Evolutionary conservation across 176 grass and related monocot species (phyloP), one percentile per base, ranked within the genome.

Genomic region (Phoenix roebelenii): DNA sequence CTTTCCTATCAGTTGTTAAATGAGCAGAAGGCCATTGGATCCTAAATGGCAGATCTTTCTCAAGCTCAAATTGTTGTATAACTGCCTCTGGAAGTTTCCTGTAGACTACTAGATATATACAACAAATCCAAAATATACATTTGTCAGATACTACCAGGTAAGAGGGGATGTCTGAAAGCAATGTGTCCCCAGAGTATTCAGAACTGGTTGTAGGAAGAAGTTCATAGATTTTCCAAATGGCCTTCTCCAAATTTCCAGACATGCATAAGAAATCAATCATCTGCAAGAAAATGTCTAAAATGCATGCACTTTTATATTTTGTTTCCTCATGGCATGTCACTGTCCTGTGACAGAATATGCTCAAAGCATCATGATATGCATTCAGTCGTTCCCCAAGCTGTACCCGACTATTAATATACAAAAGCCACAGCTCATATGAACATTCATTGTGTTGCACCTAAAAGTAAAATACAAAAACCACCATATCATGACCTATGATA

Each of bases 391-490:
- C 81, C 68, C 85, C 84, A 84, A 98, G 67, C 26, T 81, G 77
- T 55, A 88, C 78, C 76, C 93, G 86, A 78, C 93, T 98, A 74
- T 98, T 98, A 80, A 98, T 85, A 77, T 85, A 92, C 87, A 92
- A 85, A 72, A 92, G 81, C 93, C 93, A 98, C 63, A 98, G 74
- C 69, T 98, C 93, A 79, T 89, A 92, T 19, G 87, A 98, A 77
- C 68, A 83, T 77, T 74, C 60, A 53, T 88, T 88, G 79, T 89
- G 76, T 82, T 85, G 78, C 70, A 98, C 87, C 93, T 98, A 90
- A 77, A 92, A 92, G 67, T 55, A 64, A 88, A 80, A 81, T 68
- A 65, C 51, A 49, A 52, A 50, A 17, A 52, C 15, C 3, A 52
- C 5, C 12, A 1, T 44, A 44, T 12, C 35, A 44, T 44, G 12